Percentiles rank a stretch among this genome's conserved stretches.
Evolutionary conservation across 805 yeast species (phyloP).

Genomic region (Candida easanensis): DNA sequence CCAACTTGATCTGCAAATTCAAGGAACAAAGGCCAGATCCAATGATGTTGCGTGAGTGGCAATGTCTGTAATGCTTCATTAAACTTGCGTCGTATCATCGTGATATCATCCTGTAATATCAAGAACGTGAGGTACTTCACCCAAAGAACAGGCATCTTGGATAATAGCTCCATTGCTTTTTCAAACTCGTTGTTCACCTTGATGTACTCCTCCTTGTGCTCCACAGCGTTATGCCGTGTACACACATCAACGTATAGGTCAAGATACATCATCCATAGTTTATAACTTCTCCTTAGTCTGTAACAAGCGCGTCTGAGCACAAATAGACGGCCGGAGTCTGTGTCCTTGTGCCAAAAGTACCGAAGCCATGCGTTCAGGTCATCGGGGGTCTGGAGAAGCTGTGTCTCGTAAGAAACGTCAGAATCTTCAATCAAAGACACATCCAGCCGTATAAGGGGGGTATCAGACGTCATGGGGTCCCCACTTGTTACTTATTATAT

Average conservation of each 20-base stretch:
- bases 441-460: constrained; percentile 3
- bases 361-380: constrained; percentile 37
- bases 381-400: constrained; percentile 36
- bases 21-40: constrained; percentile 55
- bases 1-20: constrained; percentile 42
- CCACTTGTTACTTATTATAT: no score
- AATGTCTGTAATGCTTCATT: constrained; percentile 47
- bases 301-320: constrained; percentile 52
- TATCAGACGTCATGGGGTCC: no score
- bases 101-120: constrained; percentile 32
- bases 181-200: constrained; percentile 45
- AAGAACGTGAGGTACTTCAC: constrained; percentile 44
- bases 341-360: constrained; percentile 33
- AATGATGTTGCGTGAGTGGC: constrained; percentile 51
- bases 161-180: constrained; percentile 39
- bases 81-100: constrained; percentile 42
- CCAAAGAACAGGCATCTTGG: constrained; percentile 53
- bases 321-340: constrained; percentile 34
- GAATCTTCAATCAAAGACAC: constrained; percentile 10
- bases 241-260: constrained; percentile 37
- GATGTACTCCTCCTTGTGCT: constrained; percentile 31
- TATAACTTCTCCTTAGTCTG: constrained; percentile 42
- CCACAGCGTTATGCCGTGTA: constrained; percentile 28
- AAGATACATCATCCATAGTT: constrained; percentile 54
- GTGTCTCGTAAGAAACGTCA: constrained; percentile 46